Percentiles rank a stretch among this genome's conserved stretches.
These are phyloP conservation scores for Perilla frutescens DNA, from an alignment of 257 asterid species.

Conservation along the genomic window DNA sequence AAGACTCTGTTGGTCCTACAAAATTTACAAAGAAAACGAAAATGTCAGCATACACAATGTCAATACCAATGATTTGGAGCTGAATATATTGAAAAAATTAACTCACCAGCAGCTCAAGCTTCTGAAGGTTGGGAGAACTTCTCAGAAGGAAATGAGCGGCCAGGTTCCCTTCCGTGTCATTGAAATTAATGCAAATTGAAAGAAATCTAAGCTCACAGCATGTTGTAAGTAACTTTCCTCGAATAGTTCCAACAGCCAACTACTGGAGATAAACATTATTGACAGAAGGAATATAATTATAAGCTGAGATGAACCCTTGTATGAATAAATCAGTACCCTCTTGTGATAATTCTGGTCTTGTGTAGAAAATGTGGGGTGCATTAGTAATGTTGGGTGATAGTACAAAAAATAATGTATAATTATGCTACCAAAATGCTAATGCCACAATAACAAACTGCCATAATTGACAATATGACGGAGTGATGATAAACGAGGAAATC, in stretches of 20 bases:
- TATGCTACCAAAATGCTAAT: not conserved
- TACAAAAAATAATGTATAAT: not conserved
- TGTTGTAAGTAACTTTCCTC: slow-evolving; percentile 64
- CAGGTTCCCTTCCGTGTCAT: slow-evolving; percentile 61
- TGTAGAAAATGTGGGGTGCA: not conserved
- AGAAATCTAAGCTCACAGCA: slow-evolving; percentile 82
- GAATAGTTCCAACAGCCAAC: slow-evolving; percentile 87
- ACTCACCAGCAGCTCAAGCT: slow-evolving; percentile 90
- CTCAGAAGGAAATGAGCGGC: slow-evolving; percentile 87
- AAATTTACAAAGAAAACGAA: no score
- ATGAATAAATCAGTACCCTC: not conserved
- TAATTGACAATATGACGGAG: no score
- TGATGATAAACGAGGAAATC: not conserved
- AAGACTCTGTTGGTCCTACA: not conserved
- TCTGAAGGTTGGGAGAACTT: slow-evolving; percentile 92
- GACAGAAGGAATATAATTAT: not conserved
- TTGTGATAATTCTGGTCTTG: not conserved
- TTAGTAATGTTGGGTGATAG: not conserved
- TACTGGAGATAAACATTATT: slow-evolving; percentile 49
- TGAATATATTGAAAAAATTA: slow-evolving; percentile 12
- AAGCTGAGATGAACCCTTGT: slow-evolving; percentile 2
- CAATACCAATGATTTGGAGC: not conserved
- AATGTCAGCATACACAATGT: not conserved
- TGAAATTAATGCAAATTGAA: slow-evolving; percentile 75
- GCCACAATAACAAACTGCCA: not conserved